Evolutionary conservation across 1,139 yeast species (phyloP), one percentile per base, ranked within the genome.

Genomic region (Taiozyma sp.): DNA sequence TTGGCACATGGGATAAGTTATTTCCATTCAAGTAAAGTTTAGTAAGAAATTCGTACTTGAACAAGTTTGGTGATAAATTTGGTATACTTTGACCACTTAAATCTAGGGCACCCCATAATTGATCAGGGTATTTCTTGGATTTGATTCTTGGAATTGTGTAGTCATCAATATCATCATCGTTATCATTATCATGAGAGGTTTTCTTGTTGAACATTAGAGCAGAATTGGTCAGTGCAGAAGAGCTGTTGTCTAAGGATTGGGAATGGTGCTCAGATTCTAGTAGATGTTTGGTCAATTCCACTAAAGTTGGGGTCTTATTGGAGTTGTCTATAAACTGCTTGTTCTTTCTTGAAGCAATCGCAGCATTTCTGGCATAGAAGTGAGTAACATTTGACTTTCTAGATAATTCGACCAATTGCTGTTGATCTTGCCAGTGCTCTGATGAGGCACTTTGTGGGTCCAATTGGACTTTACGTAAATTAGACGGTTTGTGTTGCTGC

Each of bases 41-140:
- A 63, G 95, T 95, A 63, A 95, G 76, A 63, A 95, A 95, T 54
- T 80, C 80, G 68, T 90, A 95, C 48, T 83, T 82, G 73, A 90
- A 89, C 51, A 95, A 70, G 60, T 84, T 85, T 28, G 86, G 81
- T 16, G 90, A 81, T 44, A 91, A 62, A 55, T 80, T 78, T 56
- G 81, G 75, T 50, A 93, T 73, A 26, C 95, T 90, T 68, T 93
- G 96, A 51, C 97, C 97, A 59, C 95, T 83, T 57, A 93, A 74
- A 71, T 95, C 99, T 58, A 95, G 74, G 28, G 93, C 95, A 50
- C 96, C 87, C 99, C 99, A 95, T 62, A 87, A 77, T 69, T 91
- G 97, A n/a, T 68, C 72, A 35, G 69, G 64, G 49, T 59, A 62
- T 30, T 85, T 82, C 50, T 84, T 81, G 45, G 87, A 80, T 59